Evolutionary conservation across 805 yeast species (phyloP).

Genomic region (Schwanniomyces sp.): DNA sequence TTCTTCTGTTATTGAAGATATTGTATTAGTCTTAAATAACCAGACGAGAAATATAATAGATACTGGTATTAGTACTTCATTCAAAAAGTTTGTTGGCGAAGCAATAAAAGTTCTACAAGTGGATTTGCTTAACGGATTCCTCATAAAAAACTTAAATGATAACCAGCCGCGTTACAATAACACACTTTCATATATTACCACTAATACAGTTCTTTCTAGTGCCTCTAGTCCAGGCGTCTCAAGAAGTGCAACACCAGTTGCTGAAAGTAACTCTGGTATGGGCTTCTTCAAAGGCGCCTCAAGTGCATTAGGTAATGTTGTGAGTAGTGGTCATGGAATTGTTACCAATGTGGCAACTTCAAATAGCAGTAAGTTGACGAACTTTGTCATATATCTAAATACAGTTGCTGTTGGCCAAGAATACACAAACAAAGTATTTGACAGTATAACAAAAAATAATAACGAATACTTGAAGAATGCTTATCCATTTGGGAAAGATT

Average conservation of each 20-base stretch:
- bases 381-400: slow-evolving; percentile 68
- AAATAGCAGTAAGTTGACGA: slow-evolving; percentile 48
- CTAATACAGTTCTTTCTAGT: slow-evolving; percentile 4
- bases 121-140: slow-evolving; percentile 59
- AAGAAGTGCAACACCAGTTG: slow-evolving; percentile 32
- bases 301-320: slow-evolving; percentile 44
- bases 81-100: slow-evolving; percentile 54
- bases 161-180: slow-evolving; percentile 43
- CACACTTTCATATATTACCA: slow-evolving; percentile 19
- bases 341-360: slow-evolving; percentile 23
- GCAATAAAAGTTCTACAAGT: slow-evolving; percentile 60
- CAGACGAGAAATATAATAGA: slow-evolving; percentile 65
- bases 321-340: slow-evolving; percentile 19
- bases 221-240: slow-evolving; percentile 20
- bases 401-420: slow-evolving; percentile 63
- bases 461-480: slow-evolving; percentile 19
- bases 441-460: slow-evolving; percentile 33
- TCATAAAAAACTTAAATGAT: slow-evolving; percentile 32
- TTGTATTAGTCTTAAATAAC: slow-evolving; percentile 69
- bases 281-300: slow-evolving; percentile 46
- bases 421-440: slow-evolving; percentile 55
- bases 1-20: slow-evolving; percentile 85
- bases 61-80: slow-evolving; percentile 63
- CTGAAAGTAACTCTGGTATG: slow-evolving; percentile 27
- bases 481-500: slow-evolving; percentile 40